Percentiles rank a stretch among this genome's conserved stretches.
Evolutionary conservation across 495 filamentous ascomycete species (phyloP).

Genomic region (Penicillium malachiteum): DNA sequence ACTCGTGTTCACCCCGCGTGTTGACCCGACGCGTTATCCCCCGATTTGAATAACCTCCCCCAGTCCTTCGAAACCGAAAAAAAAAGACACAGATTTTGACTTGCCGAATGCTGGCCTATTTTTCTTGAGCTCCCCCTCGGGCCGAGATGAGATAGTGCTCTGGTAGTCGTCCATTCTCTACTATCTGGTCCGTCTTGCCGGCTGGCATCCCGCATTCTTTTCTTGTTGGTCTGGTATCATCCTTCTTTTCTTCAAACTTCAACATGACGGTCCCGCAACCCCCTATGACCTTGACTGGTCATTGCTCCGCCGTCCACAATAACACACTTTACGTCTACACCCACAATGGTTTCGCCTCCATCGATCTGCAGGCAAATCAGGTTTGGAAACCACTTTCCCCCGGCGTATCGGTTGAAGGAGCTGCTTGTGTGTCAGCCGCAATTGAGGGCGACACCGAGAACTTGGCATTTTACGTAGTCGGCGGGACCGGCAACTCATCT

Average conservation of each 20-base stretch:
- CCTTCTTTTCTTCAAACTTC: slow-evolving; percentile 10
- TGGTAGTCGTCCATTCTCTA: slow-evolving; percentile 37
- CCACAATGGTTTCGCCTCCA: slow-evolving; percentile 68
- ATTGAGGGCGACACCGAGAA: slow-evolving; percentile 54
- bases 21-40: too few relatives aligned
- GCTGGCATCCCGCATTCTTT: slow-evolving; percentile 31
- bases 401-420: slow-evolving; percentile 68
- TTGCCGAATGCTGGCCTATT: slow-evolving; percentile 9
- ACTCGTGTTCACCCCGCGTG: too few relatives aligned
- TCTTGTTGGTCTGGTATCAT: slow-evolving; percentile 38
- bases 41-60: too few relatives aligned
- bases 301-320: slow-evolving; percentile 80
- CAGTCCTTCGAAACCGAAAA: too few relatives aligned
- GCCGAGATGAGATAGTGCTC: slow-evolving; percentile 44
- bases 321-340: slow-evolving; percentile 87
- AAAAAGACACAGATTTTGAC: too few relatives aligned
- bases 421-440: slow-evolving; percentile 68
- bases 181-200: slow-evolving; percentile 20
- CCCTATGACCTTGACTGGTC: slow-evolving; percentile 61
- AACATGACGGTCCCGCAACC: slow-evolving; percentile 67
- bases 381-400: slow-evolving; percentile 64
- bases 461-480: slow-evolving; percentile 78
- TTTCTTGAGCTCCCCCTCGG: slow-evolving; percentile 9
- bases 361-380: slow-evolving; percentile 64
- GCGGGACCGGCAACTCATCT: slow-evolving; percentile 59